phyloP scores from a whole-genome alignment of 768 basidiomycete species.

The Lactarius hatsudake region DNA sequence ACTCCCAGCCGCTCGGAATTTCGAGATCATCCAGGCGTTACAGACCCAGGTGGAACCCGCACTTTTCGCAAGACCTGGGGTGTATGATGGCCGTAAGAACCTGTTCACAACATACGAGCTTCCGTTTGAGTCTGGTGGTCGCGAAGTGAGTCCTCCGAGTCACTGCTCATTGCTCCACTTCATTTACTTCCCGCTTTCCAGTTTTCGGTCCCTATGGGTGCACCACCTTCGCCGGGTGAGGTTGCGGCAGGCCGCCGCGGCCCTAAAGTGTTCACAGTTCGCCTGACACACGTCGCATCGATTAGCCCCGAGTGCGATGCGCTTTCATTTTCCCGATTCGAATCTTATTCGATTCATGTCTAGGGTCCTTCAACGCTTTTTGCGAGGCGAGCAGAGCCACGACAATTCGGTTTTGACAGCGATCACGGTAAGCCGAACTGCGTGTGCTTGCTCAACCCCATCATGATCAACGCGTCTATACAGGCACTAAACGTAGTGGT shows the following conservation, averaged over 20 bases:
- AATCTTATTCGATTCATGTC: background rate
- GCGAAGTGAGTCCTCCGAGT: constrained; percentile 43
- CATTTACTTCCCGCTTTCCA: constrained; percentile 32
- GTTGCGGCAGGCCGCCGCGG: constrained; percentile 16
- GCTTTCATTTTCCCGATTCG: constrained; percentile 30
- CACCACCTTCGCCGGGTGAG: too few species aligned
- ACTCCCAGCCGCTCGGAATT: constrained; percentile 62
- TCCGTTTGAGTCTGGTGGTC: constrained; percentile 49
- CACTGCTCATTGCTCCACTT: background rate
- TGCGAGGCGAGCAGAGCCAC: constrained; percentile 60
- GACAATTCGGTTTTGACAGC: constrained; percentile 69
- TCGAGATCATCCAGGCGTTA: constrained; percentile 63
- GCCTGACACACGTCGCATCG: constrained; percentile 64
- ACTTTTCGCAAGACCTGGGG: constrained; percentile 71
- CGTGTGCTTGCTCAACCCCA: background rate
- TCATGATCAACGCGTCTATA: constrained; percentile 2
- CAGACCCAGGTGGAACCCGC: constrained; percentile 56
- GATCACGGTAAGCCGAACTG: constrained; percentile 47
- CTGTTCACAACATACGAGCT: constrained; percentile 60
- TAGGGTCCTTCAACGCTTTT: constrained; percentile 64
- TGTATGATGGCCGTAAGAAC: constrained; percentile 81
- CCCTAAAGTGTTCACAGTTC: constrained; percentile 62
- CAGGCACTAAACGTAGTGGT: constrained; percentile 75
- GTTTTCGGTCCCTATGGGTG: constrained; percentile 56
- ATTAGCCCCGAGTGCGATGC: constrained; percentile 76